Conservation (phyloP, 352 stramenopile genomes). For the Phytophthora hibernalis region DNA sequence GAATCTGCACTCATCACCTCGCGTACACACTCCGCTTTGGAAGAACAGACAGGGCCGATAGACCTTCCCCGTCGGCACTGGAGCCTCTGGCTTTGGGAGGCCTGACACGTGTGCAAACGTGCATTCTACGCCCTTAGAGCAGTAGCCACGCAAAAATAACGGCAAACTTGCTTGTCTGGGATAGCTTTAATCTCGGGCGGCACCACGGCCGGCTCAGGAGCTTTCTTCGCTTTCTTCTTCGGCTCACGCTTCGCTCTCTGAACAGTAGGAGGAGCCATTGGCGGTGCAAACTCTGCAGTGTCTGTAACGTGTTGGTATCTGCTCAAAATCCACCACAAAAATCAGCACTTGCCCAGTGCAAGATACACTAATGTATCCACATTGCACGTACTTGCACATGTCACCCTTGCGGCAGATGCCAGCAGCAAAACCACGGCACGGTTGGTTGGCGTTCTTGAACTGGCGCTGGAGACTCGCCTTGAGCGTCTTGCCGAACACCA, state of each 20-base stretch:
- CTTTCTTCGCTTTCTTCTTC: constrained; percentile 16
- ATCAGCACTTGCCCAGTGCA: not conserved
- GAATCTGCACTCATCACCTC: constrained; percentile 60
- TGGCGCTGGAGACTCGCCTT: constrained; percentile 46
- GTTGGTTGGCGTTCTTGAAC: constrained; percentile 48
- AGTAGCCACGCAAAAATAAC: constrained; percentile 64
- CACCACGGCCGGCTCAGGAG: constrained; percentile 1
- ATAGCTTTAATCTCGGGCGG: constrained; percentile 40
- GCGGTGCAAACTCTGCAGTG: constrained; percentile 12
- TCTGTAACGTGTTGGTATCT: constrained; percentile 46
- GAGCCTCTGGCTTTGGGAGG: constrained; percentile 1
- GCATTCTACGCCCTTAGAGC: constrained; percentile 41
- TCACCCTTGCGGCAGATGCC: constrained; percentile 70
- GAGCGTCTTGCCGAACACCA: constrained; percentile 65
- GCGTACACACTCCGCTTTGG: constrained; percentile 55
- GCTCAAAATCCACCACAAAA: not conserved
- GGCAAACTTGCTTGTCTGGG: constrained; percentile 48
- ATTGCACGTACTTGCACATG: constrained; percentile 68
- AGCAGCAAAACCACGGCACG: constrained; percentile 63
- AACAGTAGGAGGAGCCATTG: constrained; percentile 3
- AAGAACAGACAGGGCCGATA: constrained; percentile 57
- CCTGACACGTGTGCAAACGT: constrained; percentile 59
- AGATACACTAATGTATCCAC: not conserved
- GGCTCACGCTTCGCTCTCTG: constrained; percentile 1
- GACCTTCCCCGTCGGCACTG: constrained; percentile 30